These are phyloP conservation scores for Thymus mandschuricus DNA, from an alignment of 257 asterid genomes.

Conservation along the genomic window DNA sequence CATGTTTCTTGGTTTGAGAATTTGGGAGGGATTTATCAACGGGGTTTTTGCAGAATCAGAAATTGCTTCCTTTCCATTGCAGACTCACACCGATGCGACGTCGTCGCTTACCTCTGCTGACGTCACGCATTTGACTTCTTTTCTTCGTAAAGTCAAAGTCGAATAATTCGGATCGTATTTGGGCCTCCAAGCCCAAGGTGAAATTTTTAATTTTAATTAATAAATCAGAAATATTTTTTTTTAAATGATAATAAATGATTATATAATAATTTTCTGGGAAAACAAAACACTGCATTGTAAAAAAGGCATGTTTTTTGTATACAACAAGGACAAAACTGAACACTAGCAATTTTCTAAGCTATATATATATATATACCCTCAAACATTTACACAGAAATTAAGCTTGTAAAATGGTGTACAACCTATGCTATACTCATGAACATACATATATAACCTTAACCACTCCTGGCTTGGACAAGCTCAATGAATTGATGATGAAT, in stretches of 20 bases:
- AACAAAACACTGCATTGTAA: neutral
- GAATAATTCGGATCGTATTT: no score
- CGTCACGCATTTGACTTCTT: slow-evolving; percentile 32
- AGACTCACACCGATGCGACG: slow-evolving; percentile 33
- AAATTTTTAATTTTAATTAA: no score
- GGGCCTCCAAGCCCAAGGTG: no score
- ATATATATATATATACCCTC: slow-evolving; percentile 36
- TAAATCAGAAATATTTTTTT: no score
- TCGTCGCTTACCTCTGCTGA: slow-evolving; percentile 22
- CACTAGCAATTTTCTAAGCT: slow-evolving; percentile 23
- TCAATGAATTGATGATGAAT: neutral
- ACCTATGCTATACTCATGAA: slow-evolving; percentile 24
- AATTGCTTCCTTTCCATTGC: slow-evolving; percentile 11
- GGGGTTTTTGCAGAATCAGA: slow-evolving; percentile 18
- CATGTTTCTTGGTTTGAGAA: neutral
- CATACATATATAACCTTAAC: slow-evolving; percentile 19
- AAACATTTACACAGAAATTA: slow-evolving; percentile 39
- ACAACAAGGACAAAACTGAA: slow-evolving; percentile 33
- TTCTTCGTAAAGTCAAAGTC: neutral
- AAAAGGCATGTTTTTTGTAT: slow-evolving; percentile 9
- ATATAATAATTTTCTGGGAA: no score
- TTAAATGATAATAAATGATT: no score
- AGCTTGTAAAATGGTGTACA: slow-evolving; percentile 7
- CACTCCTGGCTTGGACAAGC: slow-evolving; percentile 10
- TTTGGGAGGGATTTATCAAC: slow-evolving; percentile 22